These are phyloP conservation scores for Trichoderma atroviride DNA, from an alignment of 2,329 filamentous ascomycete genomes.

Conservation along the genomic window DNA sequence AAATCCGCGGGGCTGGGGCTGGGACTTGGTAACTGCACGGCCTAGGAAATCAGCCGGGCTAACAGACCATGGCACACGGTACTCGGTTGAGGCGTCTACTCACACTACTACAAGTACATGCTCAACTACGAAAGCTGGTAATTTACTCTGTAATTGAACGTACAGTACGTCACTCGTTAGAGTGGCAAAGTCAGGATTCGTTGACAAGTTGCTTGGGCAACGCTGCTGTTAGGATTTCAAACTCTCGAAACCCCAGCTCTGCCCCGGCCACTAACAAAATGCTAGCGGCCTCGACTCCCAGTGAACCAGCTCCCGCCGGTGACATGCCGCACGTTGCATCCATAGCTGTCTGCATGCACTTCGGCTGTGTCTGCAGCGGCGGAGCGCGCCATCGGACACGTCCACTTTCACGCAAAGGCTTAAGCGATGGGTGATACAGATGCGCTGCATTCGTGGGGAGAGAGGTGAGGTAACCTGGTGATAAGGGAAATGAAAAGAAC, in stretches of 20 bases:
- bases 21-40: not conserved
- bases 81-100: conserved; percentile 2
- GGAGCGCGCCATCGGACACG: not conserved
- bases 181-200: conserved; percentile 4
- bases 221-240: not conserved
- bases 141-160: not conserved
- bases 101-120: too few relatives aligned
- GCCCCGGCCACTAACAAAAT: not conserved
- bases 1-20: not conserved
- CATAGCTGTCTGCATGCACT: conserved; percentile 5
- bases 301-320: conserved; percentile 3
- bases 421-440: not conserved
- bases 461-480: not conserved
- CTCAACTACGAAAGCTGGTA: not conserved
- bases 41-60: not conserved
- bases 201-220: not conserved
- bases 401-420: not conserved
- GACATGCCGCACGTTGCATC: conserved; percentile 9
- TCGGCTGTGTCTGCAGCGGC: conserved; percentile 3
- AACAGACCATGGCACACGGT: not conserved
- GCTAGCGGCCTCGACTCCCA: not conserved
- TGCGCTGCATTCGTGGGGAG: not conserved
- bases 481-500: not conserved
- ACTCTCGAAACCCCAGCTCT: not conserved
- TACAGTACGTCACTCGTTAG: not conserved